Base-by-base conservation (phyloP, 2,329 filamentous ascomycete genomes). In the Nigrospora oryzae region DNA sequence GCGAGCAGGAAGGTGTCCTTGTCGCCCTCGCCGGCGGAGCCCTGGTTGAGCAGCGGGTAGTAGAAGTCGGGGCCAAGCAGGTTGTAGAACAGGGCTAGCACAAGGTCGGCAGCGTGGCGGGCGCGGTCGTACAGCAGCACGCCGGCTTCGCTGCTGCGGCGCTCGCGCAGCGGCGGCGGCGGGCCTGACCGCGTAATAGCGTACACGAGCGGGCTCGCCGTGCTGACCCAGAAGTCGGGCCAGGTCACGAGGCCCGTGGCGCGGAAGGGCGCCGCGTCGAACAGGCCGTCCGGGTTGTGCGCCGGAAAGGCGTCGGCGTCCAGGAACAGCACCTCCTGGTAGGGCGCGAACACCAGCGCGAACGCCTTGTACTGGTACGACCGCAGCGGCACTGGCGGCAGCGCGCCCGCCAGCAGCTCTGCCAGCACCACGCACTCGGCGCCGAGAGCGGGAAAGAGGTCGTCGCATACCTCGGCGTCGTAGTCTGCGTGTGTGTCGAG, bases 261-360 rank as follows among this genome's bases (percentile, higher is more conserved):
- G 6, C 52, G 63, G 56, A 73, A 81, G 1, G 74, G 73, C 34
- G 75, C 68, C 2, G 65, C 61, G n/a, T 67, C 59, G 50, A 81
- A 74, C 13, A 81, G 57, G 4, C 57, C 48, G 12, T 64, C 59
- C 0, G 63, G 62, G 41, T 58, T 59, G 45, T 51, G 49, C 31
- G 65, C 46, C 5, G 76, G 74, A 52, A 79, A 77, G 48, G 67
- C 68, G 53, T 80, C 76, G 45, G 73, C 72, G 53, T 81, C 77
- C 53, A 81, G 69, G 58, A 77, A 79, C 15, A 81, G 63, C 11
- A 78, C 67, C 43, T 79, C 68, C 53, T 79, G 72, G 50, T 79
- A 81, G 4, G 74, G 73, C 1, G 77, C 79, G 49, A 79, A 73
- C 3, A 81, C 62, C 15, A 81, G 69, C 4, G 76, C 66, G 50